phyloP scores from a whole-genome alignment of 2,329 filamentous ascomycete species.

The Colletotrichum viniferum region DNA sequence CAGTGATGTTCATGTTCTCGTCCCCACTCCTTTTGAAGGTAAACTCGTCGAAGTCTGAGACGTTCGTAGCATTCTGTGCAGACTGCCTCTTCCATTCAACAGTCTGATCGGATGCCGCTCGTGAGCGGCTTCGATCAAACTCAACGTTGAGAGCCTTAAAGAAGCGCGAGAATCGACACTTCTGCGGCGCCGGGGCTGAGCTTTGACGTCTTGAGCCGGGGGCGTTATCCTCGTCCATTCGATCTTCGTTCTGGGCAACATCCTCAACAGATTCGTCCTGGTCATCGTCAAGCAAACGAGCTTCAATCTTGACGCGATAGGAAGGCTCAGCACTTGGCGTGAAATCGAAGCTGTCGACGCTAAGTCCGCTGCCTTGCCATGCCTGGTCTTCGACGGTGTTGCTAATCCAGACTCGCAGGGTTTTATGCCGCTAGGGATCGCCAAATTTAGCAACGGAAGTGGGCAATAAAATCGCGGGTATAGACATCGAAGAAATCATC shows the following conservation, averaged over 20 bases:
- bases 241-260: constrained; percentile 45
- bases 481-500: background rate
- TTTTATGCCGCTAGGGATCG: constrained; percentile 69
- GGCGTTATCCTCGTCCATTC: constrained; percentile 37
- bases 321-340: constrained; percentile 76
- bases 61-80: constrained; percentile 57
- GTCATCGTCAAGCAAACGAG: constrained; percentile 76
- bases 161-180: constrained; percentile 74
- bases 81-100: constrained; percentile 90
- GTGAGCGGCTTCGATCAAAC: constrained; percentile 67
- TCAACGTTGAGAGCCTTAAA: constrained; percentile 81
- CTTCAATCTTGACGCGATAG: constrained; percentile 92
- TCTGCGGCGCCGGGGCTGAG: constrained; percentile 41
- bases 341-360: constrained; percentile 82
- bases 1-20: constrained; percentile 88
- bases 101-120: constrained; percentile 57
- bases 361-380: constrained; percentile 78
- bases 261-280: constrained; percentile 44
- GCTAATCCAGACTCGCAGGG: constrained; percentile 90
- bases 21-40: constrained; percentile 92
- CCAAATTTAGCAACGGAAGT: background rate
- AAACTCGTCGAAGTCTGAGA: constrained; percentile 83
- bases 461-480: background rate
- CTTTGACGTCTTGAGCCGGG: constrained; percentile 35
- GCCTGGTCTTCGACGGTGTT: constrained; percentile 95